Conservation (phyloP, 2,329 filamentous ascomycete species). For the Cyphellophora europaea region DNA sequence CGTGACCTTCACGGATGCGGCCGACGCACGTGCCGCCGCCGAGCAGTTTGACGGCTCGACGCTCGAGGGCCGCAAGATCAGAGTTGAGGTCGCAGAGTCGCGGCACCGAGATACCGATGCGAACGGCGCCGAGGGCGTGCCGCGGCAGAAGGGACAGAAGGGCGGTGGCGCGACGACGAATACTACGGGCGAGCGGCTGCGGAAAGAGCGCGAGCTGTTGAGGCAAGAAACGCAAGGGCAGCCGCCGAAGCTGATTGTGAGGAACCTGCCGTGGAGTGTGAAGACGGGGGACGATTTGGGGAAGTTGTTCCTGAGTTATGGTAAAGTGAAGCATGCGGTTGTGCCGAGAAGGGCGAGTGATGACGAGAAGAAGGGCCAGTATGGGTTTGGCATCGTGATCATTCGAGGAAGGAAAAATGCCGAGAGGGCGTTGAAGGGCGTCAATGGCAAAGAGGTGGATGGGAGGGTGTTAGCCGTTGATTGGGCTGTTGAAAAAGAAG, state of each 20-base stretch:
- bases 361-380: constrained; percentile 58
- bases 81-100: constrained; percentile 78
- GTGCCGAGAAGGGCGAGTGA: constrained; percentile 59
- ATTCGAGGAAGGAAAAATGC: constrained; percentile 84
- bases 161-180: constrained; percentile 22
- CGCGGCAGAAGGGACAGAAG: no score
- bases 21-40: constrained; percentile 76
- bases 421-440: constrained; percentile 69
- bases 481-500: constrained; percentile 88
- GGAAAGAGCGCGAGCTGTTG: constrained; percentile 45
- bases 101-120: constrained; percentile 60
- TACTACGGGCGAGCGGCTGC: constrained; percentile 27
- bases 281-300: constrained; percentile 74
- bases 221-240: constrained; percentile 50
- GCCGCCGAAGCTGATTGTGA: constrained; percentile 71
- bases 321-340: constrained; percentile 81
- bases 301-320: constrained; percentile 73
- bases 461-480: constrained; percentile 85
- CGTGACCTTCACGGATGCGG: constrained; percentile 88
- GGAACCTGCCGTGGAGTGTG: constrained; percentile 93
- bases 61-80: constrained; percentile 72
- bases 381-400: constrained; percentile 89
- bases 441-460: constrained; percentile 87
- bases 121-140: constrained; percentile 19
- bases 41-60: constrained; percentile 69